A percentile compares a stretch with the other conserved stretches of the same genome.
Evolutionary conservation across 495 filamentous ascomycete species (phyloP).

Genomic region (Tuber indicum): DNA sequence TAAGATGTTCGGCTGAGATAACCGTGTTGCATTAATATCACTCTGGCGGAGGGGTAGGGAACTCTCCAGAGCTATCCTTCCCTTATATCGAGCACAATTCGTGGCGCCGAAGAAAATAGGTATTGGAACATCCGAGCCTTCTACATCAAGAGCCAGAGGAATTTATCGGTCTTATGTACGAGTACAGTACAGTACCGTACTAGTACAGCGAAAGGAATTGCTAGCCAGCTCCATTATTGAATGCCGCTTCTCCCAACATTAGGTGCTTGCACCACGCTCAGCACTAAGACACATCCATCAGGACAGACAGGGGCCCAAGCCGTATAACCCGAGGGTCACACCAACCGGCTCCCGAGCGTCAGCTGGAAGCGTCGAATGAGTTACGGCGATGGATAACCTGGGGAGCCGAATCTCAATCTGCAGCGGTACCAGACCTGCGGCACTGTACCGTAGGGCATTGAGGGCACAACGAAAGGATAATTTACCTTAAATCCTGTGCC

Average conservation of each 20-base stretch:
- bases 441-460: background rate
- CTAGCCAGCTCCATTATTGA: background rate
- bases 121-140: background rate
- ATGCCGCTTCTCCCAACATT: background rate
- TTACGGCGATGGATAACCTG: background rate
- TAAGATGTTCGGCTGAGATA: background rate
- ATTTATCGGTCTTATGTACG: background rate
- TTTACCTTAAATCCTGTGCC: background rate
- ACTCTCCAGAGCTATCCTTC: background rate
- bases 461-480: background rate
- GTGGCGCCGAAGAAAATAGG: background rate
- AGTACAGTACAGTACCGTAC: background rate
- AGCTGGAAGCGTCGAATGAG: background rate
- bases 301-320: background rate
- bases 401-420: background rate
- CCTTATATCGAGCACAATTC: background rate
- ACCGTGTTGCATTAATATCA: background rate
- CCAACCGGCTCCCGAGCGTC: background rate
- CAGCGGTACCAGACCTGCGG: background rate
- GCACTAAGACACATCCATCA: background rate
- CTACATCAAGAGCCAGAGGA: background rate
- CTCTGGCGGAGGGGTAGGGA: background rate
- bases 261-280: background rate
- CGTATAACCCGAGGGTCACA: background rate
- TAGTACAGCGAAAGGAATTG: background rate